Conservation (phyloP, 805 yeast species). For the Starmera dryadoides region DNA sequence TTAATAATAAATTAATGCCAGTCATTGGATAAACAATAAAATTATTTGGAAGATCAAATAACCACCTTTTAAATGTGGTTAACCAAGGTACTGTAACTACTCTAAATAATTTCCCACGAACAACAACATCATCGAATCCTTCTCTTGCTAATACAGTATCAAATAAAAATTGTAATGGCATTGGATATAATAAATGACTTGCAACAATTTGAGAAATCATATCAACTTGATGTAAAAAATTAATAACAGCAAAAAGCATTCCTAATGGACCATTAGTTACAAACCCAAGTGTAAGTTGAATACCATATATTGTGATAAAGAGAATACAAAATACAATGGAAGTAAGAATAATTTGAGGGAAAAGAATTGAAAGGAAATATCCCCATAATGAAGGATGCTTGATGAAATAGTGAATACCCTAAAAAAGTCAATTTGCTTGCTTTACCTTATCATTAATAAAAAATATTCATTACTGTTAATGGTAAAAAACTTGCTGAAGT, state of each 20-base stretch:
- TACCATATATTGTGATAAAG: constrained; percentile 25
- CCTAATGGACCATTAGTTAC: constrained; percentile 47
- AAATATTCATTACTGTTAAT: neutral
- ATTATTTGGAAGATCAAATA: constrained; percentile 28
- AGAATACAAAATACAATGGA: constrained; percentile 27
- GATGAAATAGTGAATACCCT: constrained; percentile 35
- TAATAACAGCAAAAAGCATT: constrained; percentile 34
- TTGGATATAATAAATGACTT: constrained; percentile 36
- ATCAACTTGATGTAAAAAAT: constrained; percentile 35
- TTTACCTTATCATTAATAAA: too few species aligned
- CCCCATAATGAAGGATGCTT: constrained; percentile 39
- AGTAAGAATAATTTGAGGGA: constrained; percentile 39
- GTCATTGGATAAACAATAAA: constrained; percentile 32
- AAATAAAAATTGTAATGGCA: constrained; percentile 37
- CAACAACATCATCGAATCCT: constrained; percentile 36
- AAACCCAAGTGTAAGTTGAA: constrained; percentile 33
- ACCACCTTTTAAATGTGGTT: constrained; percentile 21
- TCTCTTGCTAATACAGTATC: constrained; percentile 41
- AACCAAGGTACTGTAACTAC: constrained; percentile 24
- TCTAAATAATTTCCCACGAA: constrained; percentile 29
- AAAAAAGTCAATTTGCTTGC: neutral
- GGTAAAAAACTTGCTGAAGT: neutral
- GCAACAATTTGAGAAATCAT: constrained; percentile 35
- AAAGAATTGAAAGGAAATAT: constrained; percentile 31
- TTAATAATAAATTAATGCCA: constrained; percentile 27